A percentile compares a stretch with the other conserved stretches of the same genome.
phyloP scores from a whole-genome alignment of 2,329 filamentous ascomycete species.

The Aurifilum marmelostoma region DNA sequence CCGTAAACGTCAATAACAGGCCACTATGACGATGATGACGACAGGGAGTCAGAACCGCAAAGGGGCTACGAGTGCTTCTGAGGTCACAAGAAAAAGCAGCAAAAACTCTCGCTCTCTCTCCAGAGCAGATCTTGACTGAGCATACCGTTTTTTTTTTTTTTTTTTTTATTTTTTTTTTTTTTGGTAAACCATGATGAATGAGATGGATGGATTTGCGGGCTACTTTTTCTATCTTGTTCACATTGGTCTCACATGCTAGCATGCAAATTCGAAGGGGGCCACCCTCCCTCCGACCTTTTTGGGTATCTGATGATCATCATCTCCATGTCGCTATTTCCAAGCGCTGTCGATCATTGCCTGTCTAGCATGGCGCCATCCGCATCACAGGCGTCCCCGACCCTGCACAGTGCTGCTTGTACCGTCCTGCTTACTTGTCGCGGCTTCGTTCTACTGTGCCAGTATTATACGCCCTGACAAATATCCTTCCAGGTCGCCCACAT shows the following conservation, averaged over 20 bases:
- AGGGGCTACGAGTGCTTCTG: background rate
- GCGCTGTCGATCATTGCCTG: constrained; percentile 6
- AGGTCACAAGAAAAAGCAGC: background rate
- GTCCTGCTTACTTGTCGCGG: background rate
- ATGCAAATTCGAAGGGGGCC: background rate
- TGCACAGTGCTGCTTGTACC: background rate
- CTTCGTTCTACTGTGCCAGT: background rate
- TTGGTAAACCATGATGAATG: background rate
- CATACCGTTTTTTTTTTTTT: too few relatives aligned
- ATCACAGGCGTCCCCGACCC: background rate
- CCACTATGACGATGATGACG: constrained; percentile 28
- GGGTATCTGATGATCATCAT: background rate
- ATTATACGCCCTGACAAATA: background rate
- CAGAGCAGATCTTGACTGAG: background rate
- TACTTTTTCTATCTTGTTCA: background rate
- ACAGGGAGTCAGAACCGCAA: constrained; percentile 6
- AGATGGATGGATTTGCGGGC: background rate
- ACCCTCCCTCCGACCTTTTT: background rate
- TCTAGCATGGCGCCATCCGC: background rate
- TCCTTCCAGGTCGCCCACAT: too few relatives aligned
- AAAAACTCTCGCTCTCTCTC: background rate
- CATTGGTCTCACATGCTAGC: background rate
- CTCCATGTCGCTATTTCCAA: constrained; percentile 12
- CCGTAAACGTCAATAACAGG: constrained; percentile 11
- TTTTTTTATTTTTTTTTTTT: too few relatives aligned